Conservation (phyloP, 2,329 filamentous ascomycete species). For the Dryadomyces quercus-mongolicae region DNA sequence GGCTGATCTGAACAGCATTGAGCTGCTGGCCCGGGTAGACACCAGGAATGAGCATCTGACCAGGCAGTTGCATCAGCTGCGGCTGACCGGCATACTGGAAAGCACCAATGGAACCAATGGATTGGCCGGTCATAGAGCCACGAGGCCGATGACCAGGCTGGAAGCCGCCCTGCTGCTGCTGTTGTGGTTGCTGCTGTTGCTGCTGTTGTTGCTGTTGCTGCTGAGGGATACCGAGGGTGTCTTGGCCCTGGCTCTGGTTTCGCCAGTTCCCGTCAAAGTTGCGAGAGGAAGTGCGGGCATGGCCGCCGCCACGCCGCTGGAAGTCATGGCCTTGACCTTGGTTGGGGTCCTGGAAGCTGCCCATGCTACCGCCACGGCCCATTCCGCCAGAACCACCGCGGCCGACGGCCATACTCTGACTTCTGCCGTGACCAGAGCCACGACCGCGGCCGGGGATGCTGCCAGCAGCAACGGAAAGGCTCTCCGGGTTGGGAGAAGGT, state of each 20-base stretch:
- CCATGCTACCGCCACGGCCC: conserved; percentile 49
- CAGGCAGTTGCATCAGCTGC: conserved; percentile 75
- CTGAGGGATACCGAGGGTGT: conserved; percentile 31
- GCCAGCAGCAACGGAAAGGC: background rate
- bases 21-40: conserved; percentile 75
- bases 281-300: conserved; percentile 71
- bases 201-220: conserved; percentile 30
- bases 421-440: conserved; percentile 54
- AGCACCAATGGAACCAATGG: conserved; percentile 67
- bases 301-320: conserved; percentile 59
- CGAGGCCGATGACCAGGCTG: conserved; percentile 86
- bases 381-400: conserved; percentile 47
- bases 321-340: conserved; percentile 43
- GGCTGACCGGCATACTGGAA: conserved; percentile 87
- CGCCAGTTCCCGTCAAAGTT: conserved; percentile 99
- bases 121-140: conserved; percentile 72
- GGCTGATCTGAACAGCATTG: conserved; percentile 76
- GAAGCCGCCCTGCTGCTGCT: conserved; percentile 54
- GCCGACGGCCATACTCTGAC: conserved; percentile 82
- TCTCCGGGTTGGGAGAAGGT: conserved; percentile 20
- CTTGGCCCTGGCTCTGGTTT: conserved; percentile 60
- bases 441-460: conserved; percentile 34
- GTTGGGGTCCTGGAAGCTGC: conserved; percentile 41
- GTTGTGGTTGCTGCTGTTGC: conserved; percentile 35
- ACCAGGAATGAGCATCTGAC: conserved; percentile 75